Base-by-base conservation (phyloP, 2,329 filamentous ascomycete species). In the Alternaria angustiovoidea region DNA sequence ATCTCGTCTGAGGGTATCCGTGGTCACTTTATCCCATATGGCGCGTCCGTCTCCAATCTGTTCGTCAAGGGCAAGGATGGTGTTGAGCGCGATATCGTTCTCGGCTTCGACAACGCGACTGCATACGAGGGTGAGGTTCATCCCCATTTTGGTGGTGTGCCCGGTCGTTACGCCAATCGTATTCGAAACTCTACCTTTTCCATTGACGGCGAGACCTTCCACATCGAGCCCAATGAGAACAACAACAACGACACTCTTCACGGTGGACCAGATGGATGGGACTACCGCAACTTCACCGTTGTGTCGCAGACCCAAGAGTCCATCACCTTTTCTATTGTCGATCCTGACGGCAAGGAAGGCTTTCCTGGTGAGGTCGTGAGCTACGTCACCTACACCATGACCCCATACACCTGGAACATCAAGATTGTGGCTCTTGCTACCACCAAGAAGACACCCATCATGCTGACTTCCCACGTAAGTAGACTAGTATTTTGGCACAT, bases 341-440 rank as follows among this genome's bases (percentile, higher is more conserved):
- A 94, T 72, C 83, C 86, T 1, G 90, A 90, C 75, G 90, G 90
- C 67, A 85, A 90, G 73, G 84, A 91, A 76, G 91, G 91, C 39
- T 94, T 94, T 79, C 91, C 91, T 0, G 91, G 91, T 56, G 88
- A 92, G 75, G 91, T 94, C 6, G 80, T 91, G 51, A 88, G 88
- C 60, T 88, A 91, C 76, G 84, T 93, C 63, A 93, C 90, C 5
- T 94, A 94, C 79, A 89, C 88, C 0, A 76, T 94, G 52, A 83
- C 82, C 4, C 86, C 88, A 28, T 82, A 85, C 74, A 86, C 87
- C 48, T 93, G 91, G 90, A 84, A 91, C 72, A 83, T 93, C 69
- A 89, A 87, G 78, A 92, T 94, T 83, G 81, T 88, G 14, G 91
- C 91, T 41, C 77, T 90, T 56, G 82, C 91, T 3, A 88, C 89